phyloP scores from a whole-genome alignment of 2,329 filamentous ascomycete species.

The Colletotrichum kahawae region DNA sequence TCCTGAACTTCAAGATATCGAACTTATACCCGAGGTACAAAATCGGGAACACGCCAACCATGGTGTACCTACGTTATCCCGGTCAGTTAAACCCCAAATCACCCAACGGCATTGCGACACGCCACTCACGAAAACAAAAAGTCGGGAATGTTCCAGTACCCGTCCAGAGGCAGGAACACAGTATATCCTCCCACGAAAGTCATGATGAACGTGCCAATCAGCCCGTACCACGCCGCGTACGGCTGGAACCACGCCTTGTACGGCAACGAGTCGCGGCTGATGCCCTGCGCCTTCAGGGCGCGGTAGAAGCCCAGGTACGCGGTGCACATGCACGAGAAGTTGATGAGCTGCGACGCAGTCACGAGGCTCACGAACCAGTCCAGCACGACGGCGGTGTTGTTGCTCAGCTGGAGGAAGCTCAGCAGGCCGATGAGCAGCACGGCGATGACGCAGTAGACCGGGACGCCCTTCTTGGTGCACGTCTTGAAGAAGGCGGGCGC shows the following conservation, averaged over 20 bases:
- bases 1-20: conserved; percentile 65
- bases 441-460: conserved; percentile 72
- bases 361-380: conserved; percentile 73
- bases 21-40: conserved; percentile 63
- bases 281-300: conserved; percentile 71
- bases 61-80: conserved; percentile 58
- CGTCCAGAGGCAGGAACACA: conserved; percentile 68
- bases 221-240: conserved; percentile 71
- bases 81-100: background rate
- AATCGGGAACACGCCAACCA: conserved; percentile 73
- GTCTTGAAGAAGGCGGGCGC: conserved; percentile 64
- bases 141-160: conserved; percentile 69
- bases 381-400: conserved; percentile 69
- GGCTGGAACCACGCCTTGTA: conserved; percentile 75
- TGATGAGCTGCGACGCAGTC: conserved; percentile 77
- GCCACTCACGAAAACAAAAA: conserved; percentile 72
- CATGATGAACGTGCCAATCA: conserved; percentile 71
- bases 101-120: background rate
- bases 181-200: conserved; percentile 77
- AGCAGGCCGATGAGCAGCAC: conserved; percentile 73
- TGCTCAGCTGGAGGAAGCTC: conserved; percentile 75
- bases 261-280: conserved; percentile 70
- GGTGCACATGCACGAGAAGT: conserved; percentile 71
- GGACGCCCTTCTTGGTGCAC: conserved; percentile 71
- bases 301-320: conserved; percentile 77